Conservation (phyloP, 805 yeast species). For the Saturnispora mendoncae region DNA sequence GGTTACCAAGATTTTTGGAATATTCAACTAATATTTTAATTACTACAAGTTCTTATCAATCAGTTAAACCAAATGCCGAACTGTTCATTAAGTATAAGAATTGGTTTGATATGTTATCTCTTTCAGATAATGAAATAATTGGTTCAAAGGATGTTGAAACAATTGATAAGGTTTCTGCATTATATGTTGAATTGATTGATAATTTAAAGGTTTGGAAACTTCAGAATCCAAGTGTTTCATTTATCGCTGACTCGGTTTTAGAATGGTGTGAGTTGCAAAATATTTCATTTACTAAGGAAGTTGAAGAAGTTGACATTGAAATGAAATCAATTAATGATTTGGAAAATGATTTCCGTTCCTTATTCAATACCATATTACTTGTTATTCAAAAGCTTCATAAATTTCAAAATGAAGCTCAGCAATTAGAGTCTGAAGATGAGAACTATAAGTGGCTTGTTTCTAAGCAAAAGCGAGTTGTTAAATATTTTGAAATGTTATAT, state of each 20-base stretch:
- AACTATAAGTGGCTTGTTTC: constrained; percentile 48
- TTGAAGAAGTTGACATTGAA: constrained; percentile 19
- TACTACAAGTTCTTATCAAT: constrained; percentile 12
- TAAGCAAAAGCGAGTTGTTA: constrained; percentile 37
- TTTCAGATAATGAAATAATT: constrained; percentile 11
- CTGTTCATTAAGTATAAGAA: constrained; percentile 23
- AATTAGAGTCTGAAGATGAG: constrained; percentile 33
- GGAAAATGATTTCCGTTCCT: constrained; percentile 40
- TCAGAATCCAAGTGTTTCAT: constrained; percentile 28
- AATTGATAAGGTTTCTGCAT: constrained; percentile 19
- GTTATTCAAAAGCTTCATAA: constrained; percentile 54
- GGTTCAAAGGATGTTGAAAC: constrained; percentile 13
- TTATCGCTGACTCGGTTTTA: constrained; percentile 40
- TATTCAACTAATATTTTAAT: constrained; percentile 23
- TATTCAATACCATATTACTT: constrained; percentile 53
- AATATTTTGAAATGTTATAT: constrained; percentile 32
- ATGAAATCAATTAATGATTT: constrained; percentile 29
- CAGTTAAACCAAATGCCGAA: constrained; percentile 4
- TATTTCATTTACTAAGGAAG: constrained; percentile 5
- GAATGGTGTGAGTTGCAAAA: constrained; percentile 35
- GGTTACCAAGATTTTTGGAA: constrained; percentile 33
- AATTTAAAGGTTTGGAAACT: constrained; percentile 31
- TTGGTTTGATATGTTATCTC: constrained; percentile 12
- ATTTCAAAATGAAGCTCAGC: constrained; percentile 18
- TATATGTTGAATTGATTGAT: constrained; percentile 21